Base-by-base conservation (phyloP, 805 yeast species). In the Alloascoidea hylecoeti region DNA sequence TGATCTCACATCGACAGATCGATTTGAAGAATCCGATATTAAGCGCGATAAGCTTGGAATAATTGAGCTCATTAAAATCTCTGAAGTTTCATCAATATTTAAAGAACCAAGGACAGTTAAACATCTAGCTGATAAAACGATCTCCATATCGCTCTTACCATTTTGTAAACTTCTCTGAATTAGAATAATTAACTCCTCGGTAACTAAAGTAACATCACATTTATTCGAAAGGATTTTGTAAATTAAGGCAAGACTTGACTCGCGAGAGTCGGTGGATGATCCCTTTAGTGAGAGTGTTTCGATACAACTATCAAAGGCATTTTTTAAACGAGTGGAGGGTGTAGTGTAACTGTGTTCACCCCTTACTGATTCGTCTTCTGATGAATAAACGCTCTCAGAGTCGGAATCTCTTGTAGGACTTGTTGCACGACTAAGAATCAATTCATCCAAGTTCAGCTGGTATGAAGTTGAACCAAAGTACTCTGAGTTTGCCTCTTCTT, bases 1-100 rank as follows among this genome's bases (percentile, higher is more conserved):
- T 6, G 54, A 35, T 28, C 47, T 35, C 14, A 49, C 32, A n/a
- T 34, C 36, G 9, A 6, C 30, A 6, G 6, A n/a, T 14, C 5
- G 6, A 6, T 14, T 14, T 14, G 9, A 17, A n/a, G 30, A 9
- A 14, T 18, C 17, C 9, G 36, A 16, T 5, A 34, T 34, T 9
- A 34, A 12, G n/a, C 9, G 5, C 6, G 36, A 5, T 6, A 34
- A 18, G 19, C n/a, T 34, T 5, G 36, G 36, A 9, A 34, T 14
- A 16, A 34, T 18, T 9, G 12, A n/a, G 6, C 15, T 18, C 6
- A 9, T 18, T 5, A 34, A 9, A 18, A 18, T n/a, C 17, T 34
- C 36, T 5, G 36, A 14, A 16, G 27, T 14, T n/a, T 34, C 36
- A n/a, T 16, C 36, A 6, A 34, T 14, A 34, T 34, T 18, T 5